Evolutionary conservation across 805 yeast species (phyloP).

Genomic region (Suhomyces kilbournensis): DNA sequence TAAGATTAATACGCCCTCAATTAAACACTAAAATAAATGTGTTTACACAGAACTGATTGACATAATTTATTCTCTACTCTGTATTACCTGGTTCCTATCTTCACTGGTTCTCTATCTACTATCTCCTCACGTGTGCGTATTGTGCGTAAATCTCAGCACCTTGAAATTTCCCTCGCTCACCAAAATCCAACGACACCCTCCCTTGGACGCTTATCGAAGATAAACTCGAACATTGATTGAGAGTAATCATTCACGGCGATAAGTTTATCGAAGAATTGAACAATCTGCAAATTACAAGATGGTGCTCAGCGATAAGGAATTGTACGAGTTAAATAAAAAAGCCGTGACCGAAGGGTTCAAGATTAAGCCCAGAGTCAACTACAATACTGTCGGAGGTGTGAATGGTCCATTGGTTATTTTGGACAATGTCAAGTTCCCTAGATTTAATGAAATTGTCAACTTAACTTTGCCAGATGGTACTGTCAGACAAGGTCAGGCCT

Average conservation of each 20-base stretch:
- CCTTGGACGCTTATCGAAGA: constrained; percentile 4
- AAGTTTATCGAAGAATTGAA: constrained; percentile 2
- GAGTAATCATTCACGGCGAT: not conserved
- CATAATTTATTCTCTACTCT: not conserved
- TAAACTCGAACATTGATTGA: not conserved
- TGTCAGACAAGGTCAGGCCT: constrained; percentile 93
- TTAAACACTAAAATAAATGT: no score
- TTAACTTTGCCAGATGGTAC: constrained; percentile 96
- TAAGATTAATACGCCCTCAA: no score
- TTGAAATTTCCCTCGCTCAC: not conserved
- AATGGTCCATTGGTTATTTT: constrained; percentile 93
- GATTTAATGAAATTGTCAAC: constrained; percentile 95
- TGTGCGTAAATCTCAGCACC: constrained; percentile 2
- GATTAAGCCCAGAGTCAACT: constrained; percentile 84
- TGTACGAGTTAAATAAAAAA: constrained; percentile 77
- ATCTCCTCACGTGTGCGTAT: not conserved
- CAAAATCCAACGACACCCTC: constrained; percentile 1
- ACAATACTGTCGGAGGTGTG: constrained; percentile 97
- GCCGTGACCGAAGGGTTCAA: constrained; percentile 92
- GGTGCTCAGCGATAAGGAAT: constrained; percentile 39
- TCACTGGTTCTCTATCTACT: not conserved
- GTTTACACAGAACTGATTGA: not conserved
- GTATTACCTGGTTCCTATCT: not conserved
- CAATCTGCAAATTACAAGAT: constrained; percentile 13
- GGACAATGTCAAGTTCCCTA: constrained; percentile 49